A percentile compares a stretch with the other conserved stretches of the same genome.
phyloP scores from a whole-genome alignment of 78 protist species.

The Polysphondylium violaceum region DNA sequence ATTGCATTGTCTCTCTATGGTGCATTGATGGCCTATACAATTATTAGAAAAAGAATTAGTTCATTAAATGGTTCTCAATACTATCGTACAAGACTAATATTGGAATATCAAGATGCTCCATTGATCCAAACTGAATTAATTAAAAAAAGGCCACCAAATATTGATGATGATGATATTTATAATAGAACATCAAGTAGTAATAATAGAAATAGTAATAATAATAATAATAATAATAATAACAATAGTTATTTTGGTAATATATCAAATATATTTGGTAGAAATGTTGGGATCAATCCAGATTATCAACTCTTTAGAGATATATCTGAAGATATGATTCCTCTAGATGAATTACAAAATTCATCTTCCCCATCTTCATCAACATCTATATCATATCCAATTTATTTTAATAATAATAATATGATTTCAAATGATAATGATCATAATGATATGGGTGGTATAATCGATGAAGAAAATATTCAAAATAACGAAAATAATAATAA shows the following conservation, averaged over 20 bases:
- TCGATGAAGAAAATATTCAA: not conserved
- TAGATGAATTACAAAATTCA: too few relatives aligned
- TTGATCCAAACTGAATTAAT: slow-evolving; percentile 62
- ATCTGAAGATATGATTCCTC: too few relatives aligned
- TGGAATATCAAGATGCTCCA: slow-evolving; percentile 65
- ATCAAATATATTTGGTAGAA: too few relatives aligned
- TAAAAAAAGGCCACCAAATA: too few relatives aligned
- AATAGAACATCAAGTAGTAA: not conserved
- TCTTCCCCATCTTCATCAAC: too few relatives aligned
- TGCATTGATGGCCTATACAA: not conserved
- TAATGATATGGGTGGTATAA: not conserved
- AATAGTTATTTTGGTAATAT: not conserved
- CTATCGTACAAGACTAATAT: slow-evolving; percentile 45
- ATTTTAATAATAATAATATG: not conserved
- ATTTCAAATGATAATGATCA: not conserved
- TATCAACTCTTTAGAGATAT: not conserved
- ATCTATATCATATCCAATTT: not conserved
- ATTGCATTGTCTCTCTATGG: slow-evolving; percentile 33
- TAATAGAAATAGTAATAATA: not conserved
- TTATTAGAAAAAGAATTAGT: not conserved
- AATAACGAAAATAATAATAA: not conserved
- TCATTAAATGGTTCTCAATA: slow-evolving; percentile 38
- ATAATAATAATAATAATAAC: not conserved
- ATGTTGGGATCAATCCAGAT: too few relatives aligned
- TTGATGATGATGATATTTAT: too few relatives aligned